phyloP scores from a whole-genome alignment of 2,329 filamentous ascomycete genomes.

The Lojkania enalia region DNA sequence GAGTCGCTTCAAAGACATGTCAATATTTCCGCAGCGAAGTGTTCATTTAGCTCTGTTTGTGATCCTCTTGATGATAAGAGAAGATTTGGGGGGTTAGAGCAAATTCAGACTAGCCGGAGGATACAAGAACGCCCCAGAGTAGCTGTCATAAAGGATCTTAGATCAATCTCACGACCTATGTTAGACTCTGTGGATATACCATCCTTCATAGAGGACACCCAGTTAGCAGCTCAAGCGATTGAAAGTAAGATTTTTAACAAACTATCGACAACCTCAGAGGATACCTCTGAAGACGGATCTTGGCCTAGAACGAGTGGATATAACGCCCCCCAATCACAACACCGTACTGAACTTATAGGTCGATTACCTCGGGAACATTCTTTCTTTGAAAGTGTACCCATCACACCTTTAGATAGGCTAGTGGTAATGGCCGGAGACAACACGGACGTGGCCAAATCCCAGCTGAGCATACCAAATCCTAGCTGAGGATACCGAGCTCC shows the following conservation, averaged over 20 bases:
- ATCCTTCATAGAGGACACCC: conserved; percentile 50
- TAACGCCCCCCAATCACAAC: not conserved
- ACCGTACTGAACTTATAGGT: no score
- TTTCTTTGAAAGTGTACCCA: no score
- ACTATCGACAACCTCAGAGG: conserved; percentile 24
- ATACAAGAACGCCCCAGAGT: conserved; percentile 15
- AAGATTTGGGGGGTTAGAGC: conserved; percentile 32
- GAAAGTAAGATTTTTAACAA: conserved; percentile 47
- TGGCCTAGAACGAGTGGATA: not conserved
- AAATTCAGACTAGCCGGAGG: conserved; percentile 30
- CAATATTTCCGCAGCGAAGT: not conserved
- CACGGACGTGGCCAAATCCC: not conserved
- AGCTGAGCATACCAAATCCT: not conserved
- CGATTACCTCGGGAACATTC: no score
- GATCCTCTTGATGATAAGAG: conserved; percentile 10
- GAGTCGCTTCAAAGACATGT: conserved; percentile 1
- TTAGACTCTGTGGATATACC: no score
- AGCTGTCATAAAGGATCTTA: no score
- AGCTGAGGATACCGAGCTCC: not conserved
- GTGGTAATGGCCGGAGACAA: no score
- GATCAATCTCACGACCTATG: no score
- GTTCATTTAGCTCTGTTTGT: not conserved
- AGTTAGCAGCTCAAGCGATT: conserved; percentile 45
- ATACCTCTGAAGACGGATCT: conserved; percentile 10
- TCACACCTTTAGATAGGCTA: no score